Percentiles rank a stretch among this genome's conserved stretches.
Evolutionary conservation across 116 monocot genomes (phyloP).

Genomic region (Iris pallida): DNA sequence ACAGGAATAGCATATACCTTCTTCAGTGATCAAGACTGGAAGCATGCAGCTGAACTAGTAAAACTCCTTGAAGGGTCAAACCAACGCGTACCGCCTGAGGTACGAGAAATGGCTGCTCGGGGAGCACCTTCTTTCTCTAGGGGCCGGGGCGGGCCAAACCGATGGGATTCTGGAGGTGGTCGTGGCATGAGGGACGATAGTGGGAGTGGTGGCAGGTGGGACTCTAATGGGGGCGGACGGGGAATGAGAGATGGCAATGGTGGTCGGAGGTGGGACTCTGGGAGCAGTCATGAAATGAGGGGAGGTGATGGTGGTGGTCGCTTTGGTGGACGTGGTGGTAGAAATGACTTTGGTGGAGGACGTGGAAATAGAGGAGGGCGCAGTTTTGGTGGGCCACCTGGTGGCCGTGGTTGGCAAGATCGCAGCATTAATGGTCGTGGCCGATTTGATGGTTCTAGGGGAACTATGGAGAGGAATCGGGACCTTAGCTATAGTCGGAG

Average conservation of each 20-base stretch:
- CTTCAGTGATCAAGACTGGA: conserved; percentile 82
- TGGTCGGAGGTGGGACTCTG: conserved; percentile 10
- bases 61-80: conserved; percentile 82
- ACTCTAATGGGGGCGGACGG: conserved; percentile 4
- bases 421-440: conserved; percentile 33
- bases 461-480: conserved; percentile 20
- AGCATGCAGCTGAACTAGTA: conserved; percentile 62
- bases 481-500: conserved; percentile 27
- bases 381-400: conserved; percentile 4
- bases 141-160: conserved; percentile 21
- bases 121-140: conserved; percentile 28
- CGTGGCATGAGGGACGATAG: background rate
- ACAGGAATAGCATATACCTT: conserved; percentile 75
- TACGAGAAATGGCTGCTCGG: conserved; percentile 62
- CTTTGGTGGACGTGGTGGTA: background rate
- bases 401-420: conserved; percentile 27
- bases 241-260: conserved; percentile 14
- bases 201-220: conserved; percentile 9
- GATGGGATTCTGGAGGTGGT: conserved; percentile 31
- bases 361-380: conserved; percentile 33
- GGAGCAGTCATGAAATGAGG: conserved; percentile 16
- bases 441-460: conserved; percentile 35
- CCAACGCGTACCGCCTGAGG: conserved; percentile 57
- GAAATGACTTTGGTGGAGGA: conserved; percentile 29
- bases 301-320: conserved; percentile 22